Evolutionary conservation across 768 basidiomycete genomes (phyloP), one percentile per base, ranked within the genome.

Genomic region (Hemileccinum impolitum): DNA sequence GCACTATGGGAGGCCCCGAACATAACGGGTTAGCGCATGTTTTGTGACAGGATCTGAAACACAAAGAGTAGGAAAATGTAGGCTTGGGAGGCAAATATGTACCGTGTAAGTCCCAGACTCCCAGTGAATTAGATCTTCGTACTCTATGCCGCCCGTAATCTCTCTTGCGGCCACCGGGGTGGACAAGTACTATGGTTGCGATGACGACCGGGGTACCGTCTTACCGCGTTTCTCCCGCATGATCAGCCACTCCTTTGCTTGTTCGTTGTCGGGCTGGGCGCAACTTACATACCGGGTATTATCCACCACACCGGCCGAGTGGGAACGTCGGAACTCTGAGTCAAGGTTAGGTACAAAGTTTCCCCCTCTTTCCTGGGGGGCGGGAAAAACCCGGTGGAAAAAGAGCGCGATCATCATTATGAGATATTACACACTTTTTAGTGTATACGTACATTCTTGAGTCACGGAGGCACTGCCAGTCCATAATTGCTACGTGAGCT

Each of bases 141-240:
- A 17, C 18, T 17, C 19, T 34, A 14, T 36, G 6, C 21, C 18
- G 8, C 37, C 19, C 37, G n/a, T n/a, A n/a, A n/a, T 48, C 18
- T 12, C 45, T 32, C 30, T 42, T 8, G 41, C 55, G 45, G 60
- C 46, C 47, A 58, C 49, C 51, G 39, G 36, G 30, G 14, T 39
- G 42, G 39, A 30, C 23, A 17, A 32, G 25, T 5, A n/a, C n/a
- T n/a, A 13, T 40, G 31, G 64, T 66, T 45, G 52, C 55, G 64
- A 66, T 66, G 64, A 49, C 62, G 64, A 59, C 65, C 63, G 47
- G 65, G 67, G 41, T 43, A 47, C 50, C 45, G 41, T 58, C 47
- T 21, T 36, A n/a, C 44, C 53, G 46, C 42, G 42, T 75, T 72
- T 51, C 8, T 39, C n/a, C 65, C 71, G 4, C 69, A 63, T 19